Evolutionary conservation across 2,329 filamentous ascomycete genomes (phyloP).

Genomic region (Aspergillus pseudoviridinutans): DNA sequence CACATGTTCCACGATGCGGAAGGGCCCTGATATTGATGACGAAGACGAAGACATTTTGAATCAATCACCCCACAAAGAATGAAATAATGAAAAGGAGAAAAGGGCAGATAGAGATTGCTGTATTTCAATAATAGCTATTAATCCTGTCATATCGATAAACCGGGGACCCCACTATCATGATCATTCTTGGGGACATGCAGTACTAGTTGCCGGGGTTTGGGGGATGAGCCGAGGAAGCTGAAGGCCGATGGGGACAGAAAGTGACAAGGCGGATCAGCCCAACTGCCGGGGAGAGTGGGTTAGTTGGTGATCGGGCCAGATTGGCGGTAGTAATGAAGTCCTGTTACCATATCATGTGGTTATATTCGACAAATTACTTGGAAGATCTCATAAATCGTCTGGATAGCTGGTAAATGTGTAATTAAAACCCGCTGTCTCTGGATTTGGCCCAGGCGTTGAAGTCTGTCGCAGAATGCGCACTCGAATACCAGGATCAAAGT

Average conservation of each 20-base stretch:
- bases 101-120: background rate
- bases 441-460: no score
- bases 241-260: background rate
- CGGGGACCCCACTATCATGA: background rate
- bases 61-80: background rate
- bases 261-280: background rate
- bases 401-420: no score
- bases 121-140: background rate
- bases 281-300: background rate
- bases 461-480: background rate
- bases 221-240: constrained; percentile 3
- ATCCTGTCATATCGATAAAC: background rate
- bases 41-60: constrained; percentile 28
- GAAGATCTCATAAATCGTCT: background rate
- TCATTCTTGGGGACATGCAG: constrained; percentile 13
- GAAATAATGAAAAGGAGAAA: background rate
- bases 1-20: constrained; percentile 66
- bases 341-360: background rate
- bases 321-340: background rate
- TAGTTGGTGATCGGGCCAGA: background rate
- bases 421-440: no score
- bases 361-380: background rate
- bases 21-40: constrained; percentile 45
- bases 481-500: background rate
- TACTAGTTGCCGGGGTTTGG: constrained; percentile 13